Evolutionary conservation across 1,284 basidiomycete species (phyloP), one percentile per base, ranked within the genome.

Genomic region (Sporisorium sorghi): DNA sequence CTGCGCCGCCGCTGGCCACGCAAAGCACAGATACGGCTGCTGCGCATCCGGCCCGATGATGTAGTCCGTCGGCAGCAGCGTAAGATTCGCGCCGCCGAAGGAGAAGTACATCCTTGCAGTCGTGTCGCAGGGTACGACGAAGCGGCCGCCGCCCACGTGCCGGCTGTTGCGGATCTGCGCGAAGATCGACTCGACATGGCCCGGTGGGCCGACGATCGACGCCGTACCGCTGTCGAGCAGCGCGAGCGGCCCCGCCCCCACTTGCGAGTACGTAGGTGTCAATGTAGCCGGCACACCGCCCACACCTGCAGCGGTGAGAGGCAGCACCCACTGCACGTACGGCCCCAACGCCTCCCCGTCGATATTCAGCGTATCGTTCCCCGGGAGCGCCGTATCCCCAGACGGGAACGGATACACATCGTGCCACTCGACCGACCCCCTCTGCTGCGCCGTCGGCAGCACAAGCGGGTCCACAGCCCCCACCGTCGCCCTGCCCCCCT

Each of bases 281-380:
- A 91, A 88, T 0, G 85, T 85, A 7, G 93, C 73, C 6, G 80
- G 79, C 2, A 87, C 89, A 5, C 88, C 88, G 74, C 91, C 91
- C 73, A 93, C 90, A 33, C 88, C 87, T 51, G 93, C 86, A 26
- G 86, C 85, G 0, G 87, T 84, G 40, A 95, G 84, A 6, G 89
- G 88, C 52, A 93, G 88, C 0, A 89, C 88, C 93, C 93, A 95
- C 70, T 91, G 90, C 32, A 94, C 87, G 79, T 94, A 94, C 19
- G 59, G 48, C 23, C 59, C 78, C 10, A 67, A 58, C 28, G 56
- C 57, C 47, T 37, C 17, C 7, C 32, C 75, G 32, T 77, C 68
- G 19, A 56, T 4, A 40, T 77, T 77, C 55, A 54, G 56, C 32
- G 56, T 61, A 21, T 52, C 37, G 59, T 71, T 77, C 15, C 49